These are phyloP conservation scores for Sporisorium graminicola DNA, from an alignment of 1,284 basidiomycete species.

Conservation along the genomic window DNA sequence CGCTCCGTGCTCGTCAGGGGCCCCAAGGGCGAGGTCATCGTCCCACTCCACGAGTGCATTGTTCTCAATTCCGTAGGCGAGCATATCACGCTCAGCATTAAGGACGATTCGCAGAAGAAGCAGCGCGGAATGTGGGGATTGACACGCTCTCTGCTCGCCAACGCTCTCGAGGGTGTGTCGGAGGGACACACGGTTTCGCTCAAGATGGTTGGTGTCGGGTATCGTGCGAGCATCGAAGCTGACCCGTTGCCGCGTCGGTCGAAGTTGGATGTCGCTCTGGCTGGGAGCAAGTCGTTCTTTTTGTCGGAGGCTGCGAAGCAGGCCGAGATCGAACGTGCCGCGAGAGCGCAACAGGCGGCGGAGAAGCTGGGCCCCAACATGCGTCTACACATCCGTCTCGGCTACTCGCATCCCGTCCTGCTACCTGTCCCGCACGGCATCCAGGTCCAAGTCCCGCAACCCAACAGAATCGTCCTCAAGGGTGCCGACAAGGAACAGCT, in stretches of 20 bases:
- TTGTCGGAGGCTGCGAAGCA: slow-evolving; percentile 45
- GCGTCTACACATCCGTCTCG: slow-evolving; percentile 73
- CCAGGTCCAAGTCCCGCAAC: slow-evolving; percentile 68
- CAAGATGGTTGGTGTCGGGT: slow-evolving; percentile 94
- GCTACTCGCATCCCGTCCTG: slow-evolving; percentile 87
- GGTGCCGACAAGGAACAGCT: slow-evolving; percentile 76
- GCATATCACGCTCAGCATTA: slow-evolving; percentile 74
- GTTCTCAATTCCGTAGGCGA: slow-evolving; percentile 14
- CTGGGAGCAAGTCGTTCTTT: slow-evolving; percentile 43
- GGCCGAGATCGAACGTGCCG: slow-evolving; percentile 42
- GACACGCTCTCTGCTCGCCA: slow-evolving; percentile 87
- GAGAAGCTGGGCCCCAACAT: slow-evolving; percentile 40
- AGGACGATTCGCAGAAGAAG: slow-evolving; percentile 79
- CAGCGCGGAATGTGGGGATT: slow-evolving; percentile 94
- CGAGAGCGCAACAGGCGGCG: slow-evolving; percentile 9
- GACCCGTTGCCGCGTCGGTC: slow-evolving; percentile 74
- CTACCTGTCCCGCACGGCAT: slow-evolving; percentile 78
- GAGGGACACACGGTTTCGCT: slow-evolving; percentile 86
- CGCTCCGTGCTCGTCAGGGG: slow-evolving; percentile 60
- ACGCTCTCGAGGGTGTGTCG: slow-evolving; percentile 90
- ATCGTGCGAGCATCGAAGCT: slow-evolving; percentile 86
- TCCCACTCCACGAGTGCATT: slow-evolving; percentile 62
- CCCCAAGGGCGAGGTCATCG: slow-evolving; percentile 57
- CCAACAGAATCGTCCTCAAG: slow-evolving; percentile 73
- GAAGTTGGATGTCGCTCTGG: slow-evolving; percentile 54